Conservation (phyloP, 179 eudicot genomes). For the Camellia oleifera region DNA sequence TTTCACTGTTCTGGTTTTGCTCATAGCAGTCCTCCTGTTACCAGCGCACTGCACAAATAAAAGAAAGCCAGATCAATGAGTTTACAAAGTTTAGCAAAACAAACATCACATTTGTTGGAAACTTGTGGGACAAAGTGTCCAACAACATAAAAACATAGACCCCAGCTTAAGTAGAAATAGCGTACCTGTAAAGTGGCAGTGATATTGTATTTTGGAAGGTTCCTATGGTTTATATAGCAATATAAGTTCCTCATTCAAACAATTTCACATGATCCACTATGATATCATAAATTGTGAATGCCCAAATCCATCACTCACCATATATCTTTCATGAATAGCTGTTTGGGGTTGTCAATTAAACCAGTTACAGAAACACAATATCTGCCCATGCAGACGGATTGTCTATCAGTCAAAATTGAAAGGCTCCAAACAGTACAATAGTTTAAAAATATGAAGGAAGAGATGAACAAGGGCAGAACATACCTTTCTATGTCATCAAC, state of each 20-base stretch:
- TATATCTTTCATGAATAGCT: constrained; percentile 70
- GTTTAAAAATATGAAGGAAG: neutral
- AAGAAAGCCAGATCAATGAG: neutral
- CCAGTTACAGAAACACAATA: constrained; percentile 68
- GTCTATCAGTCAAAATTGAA: neutral
- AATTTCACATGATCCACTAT: neutral
- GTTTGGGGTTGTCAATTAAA: constrained; percentile 45
- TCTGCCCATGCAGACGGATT: constrained; percentile 39
- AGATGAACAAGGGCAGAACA: neutral
- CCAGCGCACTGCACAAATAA: constrained; percentile 75
- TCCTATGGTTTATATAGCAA: constrained; percentile 44
- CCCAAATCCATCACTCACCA: constrained; percentile 39
- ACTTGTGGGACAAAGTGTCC: neutral
- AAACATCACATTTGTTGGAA: neutral
- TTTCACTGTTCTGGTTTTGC: constrained; percentile 71
- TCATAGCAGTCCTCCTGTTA: constrained; percentile 93
- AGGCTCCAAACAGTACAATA: neutral
- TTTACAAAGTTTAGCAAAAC: neutral
- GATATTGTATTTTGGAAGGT: constrained; percentile 70
- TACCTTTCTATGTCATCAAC: constrained; percentile 81
- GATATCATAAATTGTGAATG: neutral
- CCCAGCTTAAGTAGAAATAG: neutral
- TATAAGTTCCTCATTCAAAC: constrained; percentile 15
- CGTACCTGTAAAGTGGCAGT: constrained; percentile 88
- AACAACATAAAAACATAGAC: neutral